Evolutionary conservation across 2,329 filamentous ascomycete genomes (phyloP), one percentile per base, ranked within the genome.

Genomic region (Rosellinia necatrix): DNA sequence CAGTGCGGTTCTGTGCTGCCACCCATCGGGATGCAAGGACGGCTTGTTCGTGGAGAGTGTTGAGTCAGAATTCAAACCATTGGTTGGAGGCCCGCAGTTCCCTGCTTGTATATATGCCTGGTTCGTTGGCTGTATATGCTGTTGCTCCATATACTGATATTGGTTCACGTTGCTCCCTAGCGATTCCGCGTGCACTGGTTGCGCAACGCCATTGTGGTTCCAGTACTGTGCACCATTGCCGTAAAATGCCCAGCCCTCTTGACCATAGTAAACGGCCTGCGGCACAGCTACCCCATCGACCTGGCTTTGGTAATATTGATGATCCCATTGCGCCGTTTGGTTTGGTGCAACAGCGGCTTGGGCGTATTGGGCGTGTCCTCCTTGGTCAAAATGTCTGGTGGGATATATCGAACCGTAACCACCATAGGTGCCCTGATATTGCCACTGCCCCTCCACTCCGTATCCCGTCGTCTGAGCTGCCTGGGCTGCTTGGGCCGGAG

Each of bases 1-100:
- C 38, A 53, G 22, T n/a, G 41, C 51, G n/a, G n/a, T 43, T 46
- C 35, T 51, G 25, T 53, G 56, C 34, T 56, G 49, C 59, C 53
- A 53, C 42, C 44, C 49, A 30, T 53, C 56, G 13, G 49, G 25
- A 15, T 47, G 34, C 25, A 12, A 35, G 7, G 40, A 40, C 6
- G 25, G 24, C 19, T 42, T 43, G 19, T 17, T 53, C 30, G 27
- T 22, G 4, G 38, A 24, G 21, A 48, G 24, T 9, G 25, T 40
- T 2, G 17, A 29, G 10, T 44, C 22, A 22, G 27, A 9, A 2
- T 43, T 38, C 15, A 37, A 13, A 19, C 50, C 35, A 4, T 53
- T 21, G 7, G 21, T 13, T 19, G 2, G 41, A 9, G 27, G 21
- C 13, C 8, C 34, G 15, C 21, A n/a, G 9, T 22, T 29, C 25